Base-by-base conservation (phyloP, 805 yeast species). In the Clavispora santaluciae region DNA sequence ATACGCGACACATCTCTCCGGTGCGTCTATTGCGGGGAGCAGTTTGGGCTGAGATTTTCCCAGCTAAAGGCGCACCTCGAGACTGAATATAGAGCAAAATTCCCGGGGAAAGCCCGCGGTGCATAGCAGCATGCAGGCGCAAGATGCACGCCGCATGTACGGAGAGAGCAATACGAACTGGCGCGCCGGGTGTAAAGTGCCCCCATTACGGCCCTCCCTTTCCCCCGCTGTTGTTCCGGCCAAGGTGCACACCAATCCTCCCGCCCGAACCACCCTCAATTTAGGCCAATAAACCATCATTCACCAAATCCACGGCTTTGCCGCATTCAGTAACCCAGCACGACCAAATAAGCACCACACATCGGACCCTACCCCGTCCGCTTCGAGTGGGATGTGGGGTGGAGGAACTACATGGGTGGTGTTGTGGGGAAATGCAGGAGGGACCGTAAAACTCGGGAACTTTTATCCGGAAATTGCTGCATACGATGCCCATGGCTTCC, bases 51-150 rank as follows among this genome's bases (percentile, higher is more conserved):
- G 46, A 50, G 49, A 22, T 56, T 66, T 35, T 43, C 40, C 6
- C 43, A 43, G 21, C 50, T 66, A 26, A 65, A 65, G 44, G 40
- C 42, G 11, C 71, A 66, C 39, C 54, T 66, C 34, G 36, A 26
- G 9, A 34, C 34, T 2, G 68, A 64, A 34, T 62, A 56, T 41
- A 36, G 22, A 12, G 45, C 40, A 22, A 53, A 44, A 33, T 56
- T 37, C 22, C 35, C 23, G 15, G 35, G 35, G 23, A 28, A 28
- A 16, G 31, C 31, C 17, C 17, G 25, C 23, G 11, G 18, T 13
- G 17, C 23, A 22, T 17, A 9, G 21, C 11, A n/a, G n/a, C n/a
- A n/a, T n/a, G n/a, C n/a, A n/a, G n/a, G n/a, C n/a, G n/a, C n/a
- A n/a, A n/a, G n/a, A n/a, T n/a, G n/a, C n/a, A n/a, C n/a, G n/a